A percentile compares a stretch with the other conserved stretches of the same genome.
Conservation (phyloP, 2,329 filamentous ascomycete genomes). For the Claviceps monticola region DNA sequence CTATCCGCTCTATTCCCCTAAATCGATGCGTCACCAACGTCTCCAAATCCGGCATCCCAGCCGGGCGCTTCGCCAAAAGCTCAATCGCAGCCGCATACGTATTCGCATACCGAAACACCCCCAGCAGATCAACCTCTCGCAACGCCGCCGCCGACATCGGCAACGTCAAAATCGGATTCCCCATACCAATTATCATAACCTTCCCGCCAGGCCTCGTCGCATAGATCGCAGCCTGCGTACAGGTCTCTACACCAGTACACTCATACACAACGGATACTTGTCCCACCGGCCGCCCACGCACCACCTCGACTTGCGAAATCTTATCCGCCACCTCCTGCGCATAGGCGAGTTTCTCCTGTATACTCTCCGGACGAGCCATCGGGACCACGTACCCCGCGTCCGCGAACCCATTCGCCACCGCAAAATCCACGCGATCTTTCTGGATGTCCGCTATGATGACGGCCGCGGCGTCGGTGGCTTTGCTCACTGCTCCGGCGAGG, state of each 20-base stretch:
- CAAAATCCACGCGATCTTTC: slow-evolving; percentile 43
- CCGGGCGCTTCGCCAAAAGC: slow-evolving; percentile 33
- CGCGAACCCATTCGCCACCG: slow-evolving; percentile 39
- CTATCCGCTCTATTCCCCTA: slow-evolving; percentile 46
- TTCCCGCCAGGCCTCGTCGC: slow-evolving; percentile 53
- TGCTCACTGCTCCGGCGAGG: slow-evolving; percentile 43
- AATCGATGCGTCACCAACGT: slow-evolving; percentile 60
- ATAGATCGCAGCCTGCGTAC: slow-evolving; percentile 62
- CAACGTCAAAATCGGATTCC: slow-evolving; percentile 54
- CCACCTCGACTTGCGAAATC: slow-evolving; percentile 21
- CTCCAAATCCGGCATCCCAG: slow-evolving; percentile 46
- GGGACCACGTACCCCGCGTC: slow-evolving; percentile 38
- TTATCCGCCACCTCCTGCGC: slow-evolving; percentile 34
- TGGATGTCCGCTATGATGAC: slow-evolving; percentile 44
- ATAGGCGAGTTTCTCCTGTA: slow-evolving; percentile 39
- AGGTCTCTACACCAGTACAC: slow-evolving; percentile 66
- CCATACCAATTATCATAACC: slow-evolving; percentile 60
- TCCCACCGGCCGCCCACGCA: slow-evolving; percentile 34
- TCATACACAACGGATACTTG: slow-evolving; percentile 60
- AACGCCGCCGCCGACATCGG: slow-evolving; percentile 55
- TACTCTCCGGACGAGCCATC: slow-evolving; percentile 30
- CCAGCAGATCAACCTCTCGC: slow-evolving; percentile 57
- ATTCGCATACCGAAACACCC: slow-evolving; percentile 62
- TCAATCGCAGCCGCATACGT: slow-evolving; percentile 48
- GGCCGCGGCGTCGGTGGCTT: slow-evolving; percentile 26